Conservation (phyloP, 257 asterid genomes). For the Solanum appendiculatum region DNA sequence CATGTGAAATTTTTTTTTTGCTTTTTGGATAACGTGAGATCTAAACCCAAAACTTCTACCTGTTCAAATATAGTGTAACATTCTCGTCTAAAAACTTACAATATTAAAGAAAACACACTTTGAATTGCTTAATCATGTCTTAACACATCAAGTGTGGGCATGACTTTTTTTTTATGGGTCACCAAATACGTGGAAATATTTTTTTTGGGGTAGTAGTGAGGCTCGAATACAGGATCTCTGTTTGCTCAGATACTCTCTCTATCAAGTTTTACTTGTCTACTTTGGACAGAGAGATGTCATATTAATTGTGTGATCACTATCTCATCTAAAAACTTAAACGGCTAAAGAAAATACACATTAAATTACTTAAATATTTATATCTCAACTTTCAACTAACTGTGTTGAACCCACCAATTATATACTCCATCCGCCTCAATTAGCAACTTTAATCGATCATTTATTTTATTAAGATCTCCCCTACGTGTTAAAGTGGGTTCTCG, state of each 20-base stretch:
- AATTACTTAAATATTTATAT: background rate
- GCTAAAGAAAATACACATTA: background rate
- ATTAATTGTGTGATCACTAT: background rate
- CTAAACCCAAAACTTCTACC: background rate
- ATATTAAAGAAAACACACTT: background rate
- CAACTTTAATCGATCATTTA: background rate
- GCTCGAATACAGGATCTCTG: background rate
- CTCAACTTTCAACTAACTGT: background rate
- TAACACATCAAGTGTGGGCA: background rate
- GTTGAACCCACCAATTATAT: background rate
- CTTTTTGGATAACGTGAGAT: background rate
- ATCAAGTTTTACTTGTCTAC: background rate
- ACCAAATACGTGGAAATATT: background rate
- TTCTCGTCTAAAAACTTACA: background rate
- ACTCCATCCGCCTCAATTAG: background rate
- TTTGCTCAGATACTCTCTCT: background rate
- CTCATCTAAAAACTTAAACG: background rate
- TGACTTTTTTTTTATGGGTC: background rate
- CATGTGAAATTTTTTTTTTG: background rate
- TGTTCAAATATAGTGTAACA: background rate
- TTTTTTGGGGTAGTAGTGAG: background rate
- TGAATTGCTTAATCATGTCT: background rate
- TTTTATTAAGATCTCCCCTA: constrained; percentile 5
- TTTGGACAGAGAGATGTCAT: background rate
- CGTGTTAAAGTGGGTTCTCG: constrained; percentile 7